Evolutionary conservation across 805 yeast species (phyloP), one percentile per base, ranked within the genome.

Genomic region (Candida insectalens): DNA sequence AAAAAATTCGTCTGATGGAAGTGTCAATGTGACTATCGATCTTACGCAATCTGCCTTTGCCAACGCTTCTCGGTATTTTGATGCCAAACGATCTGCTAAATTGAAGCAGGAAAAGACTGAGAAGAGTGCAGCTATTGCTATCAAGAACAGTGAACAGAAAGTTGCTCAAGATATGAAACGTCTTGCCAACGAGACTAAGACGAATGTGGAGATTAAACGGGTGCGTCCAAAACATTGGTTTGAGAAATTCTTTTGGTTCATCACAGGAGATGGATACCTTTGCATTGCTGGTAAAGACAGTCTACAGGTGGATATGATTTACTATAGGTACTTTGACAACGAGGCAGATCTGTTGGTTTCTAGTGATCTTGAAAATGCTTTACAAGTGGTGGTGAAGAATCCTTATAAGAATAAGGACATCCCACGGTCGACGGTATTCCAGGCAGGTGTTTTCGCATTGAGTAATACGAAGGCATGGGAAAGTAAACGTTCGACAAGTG

Each of bases 241-340:
- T 60, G 98, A 92, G 52, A 92, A 89, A 55, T 89, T 79, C 55
- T 75, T 68, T 49, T 92, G 98, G 98, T 92, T 92, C 50, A 64
- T 88, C n/a, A 73, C 96, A 0, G 76, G 79, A 43, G 97, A 89
- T 50, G 88, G 92, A 0, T 87, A 82, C 49, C 59, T 92, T 32
- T 82, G 94, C 38, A 56, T 92, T 35, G 85, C 88, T 30, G 97
- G 96, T 2, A 74, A 85, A 42, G 96, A 92, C 51, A 71, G 67
- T 16, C 53, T 72, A 4, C 97, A 89, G 52, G 67, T 74, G 4
- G 95, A 88, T 46, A 70, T 83, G 61, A 71, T 92, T 19, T 82
- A 81, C 49, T 77, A 78, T 46, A 71, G 85, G 35, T 82, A 84
- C 49, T 77, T 87, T 54, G 75, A 72, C 29, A 60, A 62, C 34